Percentiles rank a stretch among this genome's conserved stretches.
Conservation (phyloP, 352 stramenopile species). For the Blastocystis sp. region DNA sequence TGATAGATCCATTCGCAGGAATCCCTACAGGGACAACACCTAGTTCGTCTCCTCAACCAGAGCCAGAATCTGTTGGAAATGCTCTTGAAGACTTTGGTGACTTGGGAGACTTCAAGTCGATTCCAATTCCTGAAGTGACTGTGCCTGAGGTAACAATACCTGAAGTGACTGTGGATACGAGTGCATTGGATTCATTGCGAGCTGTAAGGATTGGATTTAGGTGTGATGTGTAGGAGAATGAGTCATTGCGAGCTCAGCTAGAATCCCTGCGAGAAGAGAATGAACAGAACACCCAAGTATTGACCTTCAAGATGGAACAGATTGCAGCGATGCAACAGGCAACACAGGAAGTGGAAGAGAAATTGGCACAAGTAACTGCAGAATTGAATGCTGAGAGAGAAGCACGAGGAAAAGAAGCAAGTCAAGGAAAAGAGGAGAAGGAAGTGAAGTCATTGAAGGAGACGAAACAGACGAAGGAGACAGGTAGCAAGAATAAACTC, state of each 20-base stretch:
- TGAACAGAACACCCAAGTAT: slow-evolving; percentile 27
- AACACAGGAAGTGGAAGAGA: slow-evolving; percentile 50
- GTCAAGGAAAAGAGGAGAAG: not conserved
- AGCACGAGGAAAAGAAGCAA: not conserved
- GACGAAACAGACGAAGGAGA: slow-evolving; percentile 6
- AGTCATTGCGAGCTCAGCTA: not conserved
- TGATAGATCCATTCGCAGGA: slow-evolving; percentile 51
- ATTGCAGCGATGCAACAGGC: slow-evolving; percentile 31
- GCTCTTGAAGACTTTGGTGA: slow-evolving; percentile 2
- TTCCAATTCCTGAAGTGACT: not conserved
- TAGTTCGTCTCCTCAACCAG: not conserved
- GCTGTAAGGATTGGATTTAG: not conserved
- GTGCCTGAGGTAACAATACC: not conserved
- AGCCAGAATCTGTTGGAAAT: not conserved
- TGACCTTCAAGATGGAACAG: slow-evolving; percentile 53
- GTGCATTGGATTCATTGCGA: not conserved
- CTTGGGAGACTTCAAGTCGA: not conserved
- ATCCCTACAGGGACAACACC: not conserved
- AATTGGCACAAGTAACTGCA: not conserved
- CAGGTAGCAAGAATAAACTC: not conserved
- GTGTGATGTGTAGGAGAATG: slow-evolving; percentile 41
- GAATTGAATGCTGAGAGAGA: slow-evolving; percentile 26
- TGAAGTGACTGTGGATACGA: not conserved
- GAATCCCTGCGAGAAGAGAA: slow-evolving; percentile 32
- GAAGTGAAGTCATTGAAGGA: not conserved